These are phyloP conservation scores for Cutaneotrichosporon mucoides DNA, from an alignment of 1,284 basidiomycete species.

Conservation along the genomic window DNA sequence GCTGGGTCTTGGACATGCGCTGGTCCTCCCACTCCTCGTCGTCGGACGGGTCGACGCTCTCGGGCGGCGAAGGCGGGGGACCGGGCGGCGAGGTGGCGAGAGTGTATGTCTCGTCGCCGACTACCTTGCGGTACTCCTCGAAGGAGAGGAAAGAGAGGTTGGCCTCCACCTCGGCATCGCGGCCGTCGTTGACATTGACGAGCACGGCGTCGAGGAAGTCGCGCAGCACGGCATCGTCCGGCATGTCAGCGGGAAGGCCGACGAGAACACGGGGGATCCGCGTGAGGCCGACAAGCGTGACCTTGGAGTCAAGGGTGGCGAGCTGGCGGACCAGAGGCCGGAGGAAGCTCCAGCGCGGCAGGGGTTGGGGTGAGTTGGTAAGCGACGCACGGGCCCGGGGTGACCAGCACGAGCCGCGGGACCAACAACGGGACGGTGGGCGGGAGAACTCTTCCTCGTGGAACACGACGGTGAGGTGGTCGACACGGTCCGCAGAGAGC, in stretches of 20 bases:
- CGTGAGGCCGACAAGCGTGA: constrained; percentile 7
- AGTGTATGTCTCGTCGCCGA: neutral
- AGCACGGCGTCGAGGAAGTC: constrained; percentile 1
- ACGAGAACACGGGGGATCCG: constrained; percentile 5
- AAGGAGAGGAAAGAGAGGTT: constrained; percentile 1
- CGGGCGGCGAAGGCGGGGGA: neutral
- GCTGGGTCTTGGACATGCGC: constrained; percentile 3
- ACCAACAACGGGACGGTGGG: neutral
- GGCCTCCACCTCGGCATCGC: neutral
- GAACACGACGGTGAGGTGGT: neutral
- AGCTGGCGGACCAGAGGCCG: constrained; percentile 9
- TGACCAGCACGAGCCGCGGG: neutral
- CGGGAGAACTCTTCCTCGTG: neutral
- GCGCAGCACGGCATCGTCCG: neutral
- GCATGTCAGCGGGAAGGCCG: neutral
- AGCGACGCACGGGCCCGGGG: neutral
- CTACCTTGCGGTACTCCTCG: constrained; percentile 1
- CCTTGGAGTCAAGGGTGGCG: neutral
- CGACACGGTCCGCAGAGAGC: neutral
- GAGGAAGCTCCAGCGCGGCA: constrained; percentile 8
- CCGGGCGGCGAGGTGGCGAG: neutral
- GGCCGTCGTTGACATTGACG: neutral
- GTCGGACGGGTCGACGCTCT: neutral
- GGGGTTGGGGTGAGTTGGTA: neutral
- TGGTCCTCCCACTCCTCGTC: neutral